Evolutionary conservation across 2,329 filamentous ascomycete species (phyloP), one percentile per base, ranked within the genome.

Genomic region (Cercospora sp.): DNA sequence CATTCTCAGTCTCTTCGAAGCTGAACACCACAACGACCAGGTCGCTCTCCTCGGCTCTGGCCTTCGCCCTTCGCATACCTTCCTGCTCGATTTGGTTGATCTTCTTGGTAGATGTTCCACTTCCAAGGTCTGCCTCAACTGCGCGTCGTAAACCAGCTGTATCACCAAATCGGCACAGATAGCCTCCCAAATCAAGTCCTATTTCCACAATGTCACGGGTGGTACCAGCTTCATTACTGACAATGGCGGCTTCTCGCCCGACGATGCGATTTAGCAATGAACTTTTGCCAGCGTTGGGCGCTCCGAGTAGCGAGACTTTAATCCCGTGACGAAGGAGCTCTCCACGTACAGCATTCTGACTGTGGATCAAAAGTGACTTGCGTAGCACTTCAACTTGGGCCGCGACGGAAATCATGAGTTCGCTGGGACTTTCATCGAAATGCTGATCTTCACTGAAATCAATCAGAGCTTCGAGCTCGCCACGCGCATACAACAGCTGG

Each of bases 381-480:
- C 88, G 82, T 66, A 98, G 86, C 0, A 76, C 78, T 1, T 79
- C 77, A 2, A 97, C 87, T 75, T 93, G 88, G 0, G 72, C 73
- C 1, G 88, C 86, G 32, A 97, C 91, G 60, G 89, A 92, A 0
- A 77, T 79, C 55, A 96, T 85, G 24, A 98, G 84, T 65, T 91
- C 86, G 0, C 85, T 81, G 0, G 93, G 91, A 2, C 92, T 90
- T 79, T 97, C 93, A 73, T 98, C 94, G 76, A 99, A 97, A 81
- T 98, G 92, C 80, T 99, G 94, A 76, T 98, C 95, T 79, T 99
- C 95, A 0, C 92, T 91, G 78, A 99, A 99, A 80, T 99, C 95
- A 70, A 99, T 98, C 73, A 99, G 82, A 0, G 95, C 95, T 80
- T 99, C 95, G 45, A 99, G 85, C 81, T 98, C 94, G 9, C 93